A percentile compares a stretch with the other conserved stretches of the same genome.
Conservation (phyloP, 179 eudicot species). For the Silene coronaria region DNA sequence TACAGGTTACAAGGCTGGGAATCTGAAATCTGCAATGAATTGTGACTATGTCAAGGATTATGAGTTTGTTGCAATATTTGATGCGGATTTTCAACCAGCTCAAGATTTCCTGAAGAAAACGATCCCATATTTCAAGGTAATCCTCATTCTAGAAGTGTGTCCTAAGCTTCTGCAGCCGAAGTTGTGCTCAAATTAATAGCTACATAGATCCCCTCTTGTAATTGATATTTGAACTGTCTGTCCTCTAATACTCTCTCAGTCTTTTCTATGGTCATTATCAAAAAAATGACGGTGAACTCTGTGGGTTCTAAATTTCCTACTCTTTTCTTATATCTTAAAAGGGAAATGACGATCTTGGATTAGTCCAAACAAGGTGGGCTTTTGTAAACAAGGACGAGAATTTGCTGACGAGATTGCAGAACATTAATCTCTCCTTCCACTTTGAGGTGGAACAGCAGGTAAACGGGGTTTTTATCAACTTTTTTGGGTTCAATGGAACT, state of each 20-base stretch:
- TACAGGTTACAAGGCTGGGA: slow-evolving; percentile 93
- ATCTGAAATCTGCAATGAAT: slow-evolving; percentile 85
- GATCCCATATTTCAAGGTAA: slow-evolving; percentile 87
- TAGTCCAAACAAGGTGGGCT: slow-evolving; percentile 95
- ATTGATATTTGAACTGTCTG: neutral
- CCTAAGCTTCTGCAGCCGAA: slow-evolving; percentile 1
- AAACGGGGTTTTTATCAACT: slow-evolving; percentile 79
- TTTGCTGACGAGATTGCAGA: slow-evolving; percentile 82
- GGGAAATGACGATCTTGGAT: slow-evolving; percentile 78
- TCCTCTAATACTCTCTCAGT: neutral
- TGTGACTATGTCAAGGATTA: slow-evolving; percentile 88
- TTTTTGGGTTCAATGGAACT: slow-evolving; percentile 94
- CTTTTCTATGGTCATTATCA: neutral
- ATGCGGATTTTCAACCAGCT: slow-evolving; percentile 87
- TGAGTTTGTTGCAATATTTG: slow-evolving; percentile 89
- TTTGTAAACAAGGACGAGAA: slow-evolving; percentile 90
- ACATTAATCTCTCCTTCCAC: slow-evolving; percentile 81
- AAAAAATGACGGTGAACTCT: neutral
- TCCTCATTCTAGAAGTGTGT: neutral
- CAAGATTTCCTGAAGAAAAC: slow-evolving; percentile 90
- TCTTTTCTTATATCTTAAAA: slow-evolving; percentile 21
- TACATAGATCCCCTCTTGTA: neutral
- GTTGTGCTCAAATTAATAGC: neutral
- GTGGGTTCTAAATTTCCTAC: slow-evolving; percentile 8
- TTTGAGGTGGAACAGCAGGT: slow-evolving; percentile 98